These are phyloP conservation scores for Ramularia collo-cygni DNA, from an alignment of 2,329 filamentous ascomycete genomes.

Conservation along the genomic window DNA sequence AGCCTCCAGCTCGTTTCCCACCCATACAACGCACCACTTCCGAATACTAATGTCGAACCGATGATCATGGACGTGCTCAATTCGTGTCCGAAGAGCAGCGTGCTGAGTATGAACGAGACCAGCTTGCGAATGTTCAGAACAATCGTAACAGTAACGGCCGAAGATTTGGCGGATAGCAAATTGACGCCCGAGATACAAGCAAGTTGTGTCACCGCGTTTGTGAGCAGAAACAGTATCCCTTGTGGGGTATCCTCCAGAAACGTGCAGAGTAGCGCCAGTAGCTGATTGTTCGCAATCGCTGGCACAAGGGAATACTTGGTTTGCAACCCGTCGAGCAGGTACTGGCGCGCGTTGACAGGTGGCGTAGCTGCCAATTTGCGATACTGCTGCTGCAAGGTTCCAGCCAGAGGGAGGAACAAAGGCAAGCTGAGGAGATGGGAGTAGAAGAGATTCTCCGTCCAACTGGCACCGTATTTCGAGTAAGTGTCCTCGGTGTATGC, in stretches of 20 bases:
- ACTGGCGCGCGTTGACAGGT: constrained; percentile 31
- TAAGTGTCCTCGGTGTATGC: constrained; percentile 92
- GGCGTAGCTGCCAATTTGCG: constrained; percentile 53
- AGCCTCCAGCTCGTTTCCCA: constrained; percentile 55
- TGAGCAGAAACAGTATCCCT: constrained; percentile 62
- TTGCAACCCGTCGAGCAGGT: constrained; percentile 4
- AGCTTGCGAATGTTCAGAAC: constrained; percentile 93
- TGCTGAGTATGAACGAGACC: constrained; percentile 81
- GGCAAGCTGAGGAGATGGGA: constrained; percentile 70
- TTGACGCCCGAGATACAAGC: constrained; percentile 95
- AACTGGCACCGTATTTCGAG: constrained; percentile 74
- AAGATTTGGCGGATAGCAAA: constrained; percentile 78
- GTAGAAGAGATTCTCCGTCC: constrained; percentile 96
- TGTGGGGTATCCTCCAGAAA: constrained; percentile 45
- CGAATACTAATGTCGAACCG: constrained; percentile 81
- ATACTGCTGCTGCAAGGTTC: constrained; percentile 59
- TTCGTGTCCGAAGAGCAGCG: constrained; percentile 87
- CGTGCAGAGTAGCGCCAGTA: constrained; percentile 7
- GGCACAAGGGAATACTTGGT: constrained; percentile 3
- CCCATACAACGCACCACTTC: constrained; percentile 84
- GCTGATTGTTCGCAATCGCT: constrained; percentile 4
- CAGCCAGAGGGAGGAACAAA: constrained; percentile 66
- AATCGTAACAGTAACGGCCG: constrained; percentile 91
- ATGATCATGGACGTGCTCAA: constrained; percentile 69
- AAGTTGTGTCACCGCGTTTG: constrained; percentile 86